Percentiles rank a stretch among this genome's conserved stretches.
Evolutionary conservation across 306 rosid genomes (phyloP).

Genomic region (Gleditsia sinensis): DNA sequence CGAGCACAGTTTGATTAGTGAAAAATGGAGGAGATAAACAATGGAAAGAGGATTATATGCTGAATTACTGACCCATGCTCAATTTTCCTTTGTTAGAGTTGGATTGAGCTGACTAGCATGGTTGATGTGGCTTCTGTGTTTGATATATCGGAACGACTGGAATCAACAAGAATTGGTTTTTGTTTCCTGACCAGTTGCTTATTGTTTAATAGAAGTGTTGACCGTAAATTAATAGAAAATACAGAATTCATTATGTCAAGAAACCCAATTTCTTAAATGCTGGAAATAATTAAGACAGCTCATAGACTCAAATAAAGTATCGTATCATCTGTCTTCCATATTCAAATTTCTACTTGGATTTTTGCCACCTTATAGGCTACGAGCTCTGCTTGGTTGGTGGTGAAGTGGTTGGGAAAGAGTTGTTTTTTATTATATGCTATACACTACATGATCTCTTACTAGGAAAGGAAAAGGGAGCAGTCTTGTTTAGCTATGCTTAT

Average conservation of each 20-base stretch:
- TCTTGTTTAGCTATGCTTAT: neutral
- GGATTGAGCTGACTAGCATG: neutral
- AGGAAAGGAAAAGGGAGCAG: neutral
- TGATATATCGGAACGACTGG: neutral
- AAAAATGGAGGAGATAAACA: neutral
- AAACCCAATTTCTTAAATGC: neutral
- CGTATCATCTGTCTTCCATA: neutral
- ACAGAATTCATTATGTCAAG: neutral
- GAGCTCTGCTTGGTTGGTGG: neutral
- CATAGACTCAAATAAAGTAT: neutral
- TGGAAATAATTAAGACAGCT: neutral
- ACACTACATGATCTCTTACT: neutral
- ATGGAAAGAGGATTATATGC: neutral
- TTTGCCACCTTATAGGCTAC: neutral
- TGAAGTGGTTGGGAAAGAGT: neutral
- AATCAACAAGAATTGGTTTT: neutral
- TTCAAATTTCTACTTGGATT: neutral
- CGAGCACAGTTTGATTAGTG: neutral
- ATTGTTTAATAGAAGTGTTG: constrained; percentile 8
- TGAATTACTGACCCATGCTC: neutral
- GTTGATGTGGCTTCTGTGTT: neutral
- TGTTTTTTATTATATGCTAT: neutral
- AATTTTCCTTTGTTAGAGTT: neutral
- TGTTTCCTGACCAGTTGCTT: neutral
- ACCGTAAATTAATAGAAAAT: neutral